phyloP scores from a whole-genome alignment of 2,329 filamentous ascomycete genomes.

The Aspergillus unguis region DNA sequence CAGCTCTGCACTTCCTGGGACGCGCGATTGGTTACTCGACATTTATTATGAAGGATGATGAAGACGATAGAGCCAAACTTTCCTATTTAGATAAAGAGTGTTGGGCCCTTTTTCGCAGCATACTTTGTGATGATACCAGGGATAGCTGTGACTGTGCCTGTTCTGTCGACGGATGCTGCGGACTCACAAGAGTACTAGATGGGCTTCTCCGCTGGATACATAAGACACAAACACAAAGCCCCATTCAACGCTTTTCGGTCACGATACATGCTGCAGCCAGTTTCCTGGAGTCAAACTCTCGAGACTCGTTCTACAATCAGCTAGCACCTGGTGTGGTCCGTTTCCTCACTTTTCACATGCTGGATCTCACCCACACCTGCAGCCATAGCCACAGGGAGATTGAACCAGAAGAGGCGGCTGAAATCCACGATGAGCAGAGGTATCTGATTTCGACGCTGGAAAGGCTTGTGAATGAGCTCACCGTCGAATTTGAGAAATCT shows the following conservation, averaged over 20 bases:
- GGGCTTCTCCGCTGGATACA: constrained; percentile 4
- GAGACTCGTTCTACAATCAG: background rate
- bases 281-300: background rate
- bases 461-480: background rate
- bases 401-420: constrained; percentile 4
- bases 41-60: background rate
- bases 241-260: background rate
- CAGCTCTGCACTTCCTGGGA: constrained; percentile 7
- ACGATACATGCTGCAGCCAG: background rate
- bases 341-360: constrained; percentile 5
- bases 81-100: background rate
- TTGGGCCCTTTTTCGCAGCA: constrained; percentile 1
- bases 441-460: constrained; percentile 5
- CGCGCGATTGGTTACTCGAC: constrained; percentile 3
- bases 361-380: constrained; percentile 14
- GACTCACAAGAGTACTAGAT: constrained; percentile 9
- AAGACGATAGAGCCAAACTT: background rate
- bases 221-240: background rate
- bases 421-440: constrained; percentile 14
- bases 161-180: constrained; percentile 11
- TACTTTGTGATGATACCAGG: constrained; percentile 8
- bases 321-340: constrained; percentile 9
- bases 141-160: constrained; percentile 12
- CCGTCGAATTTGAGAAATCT: background rate
- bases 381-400: constrained; percentile 8